Evolutionary conservation across 73 alveolate species (phyloP).

Genomic region (Durusdinium trenchii): DNA sequence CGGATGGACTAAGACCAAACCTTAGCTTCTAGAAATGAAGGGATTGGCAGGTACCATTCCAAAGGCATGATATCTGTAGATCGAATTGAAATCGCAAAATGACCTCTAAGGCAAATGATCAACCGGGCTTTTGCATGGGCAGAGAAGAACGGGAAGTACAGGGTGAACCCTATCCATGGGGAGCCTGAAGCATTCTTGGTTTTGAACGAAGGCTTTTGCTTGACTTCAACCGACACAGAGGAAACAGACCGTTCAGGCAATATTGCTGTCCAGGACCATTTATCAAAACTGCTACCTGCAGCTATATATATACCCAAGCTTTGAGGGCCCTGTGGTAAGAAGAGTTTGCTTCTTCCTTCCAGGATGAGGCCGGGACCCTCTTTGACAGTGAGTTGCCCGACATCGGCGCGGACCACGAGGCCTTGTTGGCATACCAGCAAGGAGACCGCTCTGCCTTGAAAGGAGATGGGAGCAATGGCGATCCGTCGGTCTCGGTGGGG

Average conservation of each 20-base stretch:
- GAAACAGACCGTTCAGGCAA: background rate
- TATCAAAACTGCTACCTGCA: background rate
- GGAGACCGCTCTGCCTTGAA: background rate
- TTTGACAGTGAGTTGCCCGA: background rate
- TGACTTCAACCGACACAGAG: background rate
- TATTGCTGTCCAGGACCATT: background rate
- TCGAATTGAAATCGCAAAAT: background rate
- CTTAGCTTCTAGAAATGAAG: too few species aligned
- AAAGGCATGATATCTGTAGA: background rate
- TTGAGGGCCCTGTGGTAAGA: background rate
- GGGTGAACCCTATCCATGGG: background rate
- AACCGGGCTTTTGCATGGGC: slow-evolving; percentile 27
- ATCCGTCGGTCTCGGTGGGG: background rate
- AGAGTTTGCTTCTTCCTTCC: background rate
- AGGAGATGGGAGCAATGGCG: background rate
- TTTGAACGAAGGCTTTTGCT: background rate
- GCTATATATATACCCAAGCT: background rate
- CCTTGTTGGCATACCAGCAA: background rate
- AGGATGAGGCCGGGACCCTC: background rate
- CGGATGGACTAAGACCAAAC: background rate
- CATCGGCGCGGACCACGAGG: background rate
- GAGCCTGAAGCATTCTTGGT: slow-evolving; percentile 9
- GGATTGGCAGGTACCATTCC: background rate
- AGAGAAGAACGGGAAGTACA: background rate
- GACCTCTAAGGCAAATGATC: background rate